Percentiles rank a stretch among this genome's conserved stretches.
These are phyloP conservation scores for Saccharomycopsis hybrid DNA, from an alignment of 1,139 yeast species.

Conservation along the genomic window DNA sequence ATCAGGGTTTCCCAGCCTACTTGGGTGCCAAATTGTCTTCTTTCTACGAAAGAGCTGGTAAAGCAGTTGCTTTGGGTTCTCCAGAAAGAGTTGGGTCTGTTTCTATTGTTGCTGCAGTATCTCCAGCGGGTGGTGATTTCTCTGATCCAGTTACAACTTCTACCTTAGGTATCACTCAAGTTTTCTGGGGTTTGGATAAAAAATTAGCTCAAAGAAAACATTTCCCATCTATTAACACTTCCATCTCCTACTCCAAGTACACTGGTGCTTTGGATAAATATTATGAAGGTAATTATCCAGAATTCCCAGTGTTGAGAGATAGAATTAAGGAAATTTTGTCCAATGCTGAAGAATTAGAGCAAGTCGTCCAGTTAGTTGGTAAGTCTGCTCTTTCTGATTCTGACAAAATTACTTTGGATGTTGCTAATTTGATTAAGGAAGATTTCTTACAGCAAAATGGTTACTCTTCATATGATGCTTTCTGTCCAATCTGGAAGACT, in stretches of 20 bases:
- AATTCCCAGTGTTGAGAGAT: slow-evolving; percentile 83
- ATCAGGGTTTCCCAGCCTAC: slow-evolving; percentile 99
- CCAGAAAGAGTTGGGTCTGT: slow-evolving; percentile 96
- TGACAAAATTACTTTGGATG: slow-evolving; percentile 94
- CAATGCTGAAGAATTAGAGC: slow-evolving; percentile 96
- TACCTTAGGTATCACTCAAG: slow-evolving; percentile 97
- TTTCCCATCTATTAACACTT: slow-evolving; percentile 96
- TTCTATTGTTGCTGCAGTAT: slow-evolving; percentile 98
- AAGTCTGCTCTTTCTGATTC: slow-evolving; percentile 94
- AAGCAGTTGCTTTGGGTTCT: slow-evolving; percentile 89
- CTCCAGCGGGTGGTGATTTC: slow-evolving; percentile 99
- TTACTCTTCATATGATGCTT: slow-evolving; percentile 94
- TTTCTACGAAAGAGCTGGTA: slow-evolving; percentile 99
- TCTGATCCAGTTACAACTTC: slow-evolving; percentile 99
- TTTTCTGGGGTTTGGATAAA: slow-evolving; percentile 99
- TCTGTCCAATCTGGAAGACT: slow-evolving; percentile 99
- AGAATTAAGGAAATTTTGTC: slow-evolving; percentile 90
- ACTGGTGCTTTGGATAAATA: slow-evolving; percentile 79
- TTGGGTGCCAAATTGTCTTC: slow-evolving; percentile 98
- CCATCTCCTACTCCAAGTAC: slow-evolving; percentile 94
- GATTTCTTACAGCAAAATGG: slow-evolving; percentile 99
- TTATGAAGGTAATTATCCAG: slow-evolving; percentile 83
- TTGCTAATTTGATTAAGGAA: slow-evolving; percentile 84
- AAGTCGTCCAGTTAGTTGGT: slow-evolving; percentile 98
- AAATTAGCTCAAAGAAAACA: slow-evolving; percentile 99